Percentiles rank a stretch among this genome's conserved stretches.
Conservation (phyloP, 1,139 yeast species). For the Geotrichum klebahnii region DNA sequence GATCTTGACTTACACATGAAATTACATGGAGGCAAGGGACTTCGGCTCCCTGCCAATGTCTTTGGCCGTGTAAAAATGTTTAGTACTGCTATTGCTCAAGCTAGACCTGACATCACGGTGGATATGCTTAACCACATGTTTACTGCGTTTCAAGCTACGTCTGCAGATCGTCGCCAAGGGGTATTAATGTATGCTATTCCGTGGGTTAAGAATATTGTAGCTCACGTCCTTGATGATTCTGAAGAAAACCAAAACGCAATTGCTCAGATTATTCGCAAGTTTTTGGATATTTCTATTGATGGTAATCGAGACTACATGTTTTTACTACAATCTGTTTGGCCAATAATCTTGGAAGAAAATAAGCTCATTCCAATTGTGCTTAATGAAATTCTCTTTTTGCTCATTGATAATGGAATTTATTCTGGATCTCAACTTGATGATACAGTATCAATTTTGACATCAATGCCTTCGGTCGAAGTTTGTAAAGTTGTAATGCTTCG, state of each 20-base stretch:
- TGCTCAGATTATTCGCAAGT: constrained; percentile 58
- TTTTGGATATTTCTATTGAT: constrained; percentile 54
- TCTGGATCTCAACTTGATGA: constrained; percentile 26
- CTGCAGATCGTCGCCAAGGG: constrained; percentile 40
- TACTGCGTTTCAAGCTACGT: constrained; percentile 48
- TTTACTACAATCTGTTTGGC: constrained; percentile 66
- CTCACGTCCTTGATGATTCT: constrained; percentile 41
- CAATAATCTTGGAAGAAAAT: constrained; percentile 34
- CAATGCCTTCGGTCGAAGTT: constrained; percentile 66
- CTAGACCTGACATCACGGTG: constrained; percentile 59
- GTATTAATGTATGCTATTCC: constrained; percentile 61
- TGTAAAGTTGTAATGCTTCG: constrained; percentile 63
- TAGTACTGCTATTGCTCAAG: constrained; percentile 54
- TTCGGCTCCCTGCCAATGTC: constrained; percentile 70
- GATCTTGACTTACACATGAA: constrained; percentile 52
- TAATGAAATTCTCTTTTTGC: constrained; percentile 17
- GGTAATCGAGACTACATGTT: constrained; percentile 45
- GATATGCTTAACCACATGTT: constrained; percentile 61
- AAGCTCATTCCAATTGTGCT: constrained; percentile 15
- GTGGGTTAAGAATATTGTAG: constrained; percentile 71
- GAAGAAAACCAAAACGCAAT: constrained; percentile 57
- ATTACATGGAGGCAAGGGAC: constrained; percentile 54
- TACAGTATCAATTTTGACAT: constrained; percentile 54
- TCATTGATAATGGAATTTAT: constrained; percentile 12
- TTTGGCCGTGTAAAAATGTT: constrained; percentile 59